phyloP scores from a whole-genome alignment of 495 filamentous ascomycete genomes.

The Achaetomiella virescens region DNA sequence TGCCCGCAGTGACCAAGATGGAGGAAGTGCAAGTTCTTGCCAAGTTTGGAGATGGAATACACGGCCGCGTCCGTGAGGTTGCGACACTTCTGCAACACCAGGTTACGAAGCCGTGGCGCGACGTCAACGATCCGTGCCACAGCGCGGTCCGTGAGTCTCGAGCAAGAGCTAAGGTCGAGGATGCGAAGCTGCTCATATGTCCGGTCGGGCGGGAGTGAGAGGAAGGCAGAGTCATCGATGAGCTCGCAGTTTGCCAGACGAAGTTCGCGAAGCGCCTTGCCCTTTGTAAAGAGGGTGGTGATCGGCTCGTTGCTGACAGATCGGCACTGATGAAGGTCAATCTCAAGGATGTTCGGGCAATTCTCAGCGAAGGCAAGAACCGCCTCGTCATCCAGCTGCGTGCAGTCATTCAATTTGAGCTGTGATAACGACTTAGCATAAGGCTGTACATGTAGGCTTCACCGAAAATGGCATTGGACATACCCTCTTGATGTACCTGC shows the following conservation, averaged over 20 bases:
- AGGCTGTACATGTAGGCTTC: neutral
- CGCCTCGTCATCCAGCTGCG: conserved; percentile 67
- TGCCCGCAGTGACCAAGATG: conserved; percentile 90
- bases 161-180: conserved; percentile 85
- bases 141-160: conserved; percentile 73
- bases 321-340: conserved; percentile 85
- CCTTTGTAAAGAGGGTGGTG: conserved; percentile 66
- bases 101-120: conserved; percentile 82
- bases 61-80: conserved; percentile 88
- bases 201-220: conserved; percentile 62
- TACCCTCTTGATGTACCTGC: conserved; percentile 83
- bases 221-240: conserved; percentile 79
- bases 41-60: conserved; percentile 76
- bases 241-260: conserved; percentile 76
- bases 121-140: conserved; percentile 79
- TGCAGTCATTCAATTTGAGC: conserved; percentile 91
- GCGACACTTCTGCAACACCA: conserved; percentile 90
- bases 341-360: conserved; percentile 90
- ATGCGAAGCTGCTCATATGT: conserved; percentile 84
- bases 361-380: conserved; percentile 79
- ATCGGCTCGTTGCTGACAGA: conserved; percentile 74
- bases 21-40: conserved; percentile 94
- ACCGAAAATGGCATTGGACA: conserved; percentile 24
- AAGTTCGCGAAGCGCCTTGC: conserved; percentile 79
- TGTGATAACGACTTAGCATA: conserved; percentile 38